A percentile compares a stretch with the other conserved stretches of the same genome.
Conservation (phyloP, 768 basidiomycete genomes). For the Punctularia strigosozonata region DNA sequence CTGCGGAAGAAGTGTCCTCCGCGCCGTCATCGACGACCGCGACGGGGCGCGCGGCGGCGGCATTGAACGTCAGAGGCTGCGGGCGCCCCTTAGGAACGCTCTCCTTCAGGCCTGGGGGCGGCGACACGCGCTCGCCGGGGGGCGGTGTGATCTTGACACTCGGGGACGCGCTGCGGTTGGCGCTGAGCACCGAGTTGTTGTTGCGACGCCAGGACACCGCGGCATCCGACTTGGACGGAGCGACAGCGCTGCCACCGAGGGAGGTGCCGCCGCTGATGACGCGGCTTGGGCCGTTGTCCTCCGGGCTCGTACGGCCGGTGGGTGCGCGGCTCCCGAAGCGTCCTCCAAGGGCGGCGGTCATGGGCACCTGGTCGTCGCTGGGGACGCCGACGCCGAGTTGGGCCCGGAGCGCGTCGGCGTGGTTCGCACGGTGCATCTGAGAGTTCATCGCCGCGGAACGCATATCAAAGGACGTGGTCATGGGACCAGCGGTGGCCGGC, state of each 20-base stretch:
- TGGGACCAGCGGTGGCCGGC: constrained; percentile 68
- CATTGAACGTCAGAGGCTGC: constrained; percentile 53
- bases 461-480: constrained; percentile 51
- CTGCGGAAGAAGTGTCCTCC: constrained; percentile 44
- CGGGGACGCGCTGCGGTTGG: constrained; percentile 45
- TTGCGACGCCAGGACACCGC: constrained; percentile 76
- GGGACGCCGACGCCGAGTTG: constrained; percentile 36
- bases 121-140: constrained; percentile 44
- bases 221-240: constrained; percentile 72
- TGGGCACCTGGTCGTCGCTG: constrained; percentile 53
- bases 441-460: constrained; percentile 41
- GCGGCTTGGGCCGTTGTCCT: constrained; percentile 36
- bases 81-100: constrained; percentile 36
- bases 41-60: constrained; percentile 19
- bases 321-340: constrained; percentile 59
- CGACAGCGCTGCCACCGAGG: constrained; percentile 34
- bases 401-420: constrained; percentile 53
- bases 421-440: constrained; percentile 56
- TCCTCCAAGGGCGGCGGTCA: constrained; percentile 72
- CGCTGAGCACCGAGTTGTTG: constrained; percentile 61
- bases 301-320: constrained; percentile 26
- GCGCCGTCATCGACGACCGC: constrained; percentile 18
- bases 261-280: constrained; percentile 64
- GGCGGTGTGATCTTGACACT: constrained; percentile 67
- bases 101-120: constrained; percentile 31